Base-by-base conservation (phyloP, 768 basidiomycete genomes). In the Chalciporus chontae region DNA sequence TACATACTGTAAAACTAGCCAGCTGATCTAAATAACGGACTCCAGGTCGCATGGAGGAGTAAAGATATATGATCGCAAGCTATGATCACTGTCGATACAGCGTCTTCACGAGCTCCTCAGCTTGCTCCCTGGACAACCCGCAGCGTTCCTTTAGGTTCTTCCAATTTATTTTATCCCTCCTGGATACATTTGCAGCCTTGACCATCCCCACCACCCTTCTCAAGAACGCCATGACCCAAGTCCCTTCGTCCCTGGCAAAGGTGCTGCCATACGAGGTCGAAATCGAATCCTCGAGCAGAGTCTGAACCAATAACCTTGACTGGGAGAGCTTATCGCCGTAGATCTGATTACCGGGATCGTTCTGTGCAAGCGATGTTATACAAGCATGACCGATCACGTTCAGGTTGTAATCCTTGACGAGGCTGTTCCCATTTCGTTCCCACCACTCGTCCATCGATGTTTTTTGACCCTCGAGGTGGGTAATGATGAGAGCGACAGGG, bases 401-500 rank as follows among this genome's bases (percentile, higher is more conserved):
- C 40, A 64, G 29, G 8, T 44, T 23, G 21, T n/a, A 42, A 45
- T n/a, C 8, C 11, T 27, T 13, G 13, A 40, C 7, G 9, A 65
- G 32, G 4, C 7, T 43, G 9, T 34, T 3, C 7, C 47, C 34
- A 14, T 61, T 46, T 15, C 11, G 3, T 3, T 40, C 24, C 64
- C 65, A 67, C 66, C 64, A 67, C 17, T 38, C 17, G 14, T 63
- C 57, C 55, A 59, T 56, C 3, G 15, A 23, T 11, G 15, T n/a
- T 36, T 8, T 8, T 15, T 43, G n/a, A 4, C 39, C 23, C 40
- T 71, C 73, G 8, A 74, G 57, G 29, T 69, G 59, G 1, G 69
- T 71, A 23, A 73, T 46, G 5, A 66, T 63, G 3, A 74, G 15
- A 0, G 68, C 59, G 18, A 67, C 61, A 0, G 72, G 70, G 1